Evolutionary conservation across 768 basidiomycete species (phyloP).

Genomic region (Serendipita sp.): DNA sequence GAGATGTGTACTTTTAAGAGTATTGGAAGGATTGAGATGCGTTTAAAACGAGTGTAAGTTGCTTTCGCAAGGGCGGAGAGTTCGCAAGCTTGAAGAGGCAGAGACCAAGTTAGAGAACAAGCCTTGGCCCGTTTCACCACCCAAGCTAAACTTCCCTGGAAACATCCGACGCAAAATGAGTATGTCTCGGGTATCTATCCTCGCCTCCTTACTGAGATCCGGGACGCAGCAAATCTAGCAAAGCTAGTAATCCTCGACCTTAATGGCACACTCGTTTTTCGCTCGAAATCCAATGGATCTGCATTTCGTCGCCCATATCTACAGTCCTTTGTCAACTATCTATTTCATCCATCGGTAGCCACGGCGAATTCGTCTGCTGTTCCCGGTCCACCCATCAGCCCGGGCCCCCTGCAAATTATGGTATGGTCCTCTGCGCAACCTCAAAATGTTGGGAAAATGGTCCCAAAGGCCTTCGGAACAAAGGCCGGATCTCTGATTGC

Average conservation of each 20-base stretch:
- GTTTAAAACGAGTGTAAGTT: constrained; percentile 3
- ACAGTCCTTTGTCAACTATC: not conserved
- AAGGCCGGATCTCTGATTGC: constrained; percentile 29
- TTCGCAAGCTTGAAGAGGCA: not conserved
- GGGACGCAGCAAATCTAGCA: not conserved
- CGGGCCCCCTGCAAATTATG: constrained; percentile 31
- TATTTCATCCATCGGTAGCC: not conserved
- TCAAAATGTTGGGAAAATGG: constrained; percentile 63
- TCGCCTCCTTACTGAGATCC: not conserved
- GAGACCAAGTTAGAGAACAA: not conserved
- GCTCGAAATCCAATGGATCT: not conserved
- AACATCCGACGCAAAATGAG: not conserved
- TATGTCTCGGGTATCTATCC: not conserved
- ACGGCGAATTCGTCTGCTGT: too few species aligned
- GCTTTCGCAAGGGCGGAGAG: not conserved
- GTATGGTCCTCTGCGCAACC: constrained; percentile 82
- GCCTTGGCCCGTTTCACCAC: not conserved
- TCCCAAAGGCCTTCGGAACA: constrained; percentile 38
- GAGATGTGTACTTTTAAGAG: not conserved
- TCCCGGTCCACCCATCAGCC: too few species aligned
- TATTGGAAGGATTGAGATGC: not conserved
- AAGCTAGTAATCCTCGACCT: not conserved
- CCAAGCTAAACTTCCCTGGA: too few species aligned
- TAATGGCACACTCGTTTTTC: not conserved
- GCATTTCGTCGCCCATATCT: not conserved